Evolutionary conservation across 1,139 yeast species (phyloP), one percentile per base, ranked within the genome.

Genomic region (Scheffersomyces stambukii): DNA sequence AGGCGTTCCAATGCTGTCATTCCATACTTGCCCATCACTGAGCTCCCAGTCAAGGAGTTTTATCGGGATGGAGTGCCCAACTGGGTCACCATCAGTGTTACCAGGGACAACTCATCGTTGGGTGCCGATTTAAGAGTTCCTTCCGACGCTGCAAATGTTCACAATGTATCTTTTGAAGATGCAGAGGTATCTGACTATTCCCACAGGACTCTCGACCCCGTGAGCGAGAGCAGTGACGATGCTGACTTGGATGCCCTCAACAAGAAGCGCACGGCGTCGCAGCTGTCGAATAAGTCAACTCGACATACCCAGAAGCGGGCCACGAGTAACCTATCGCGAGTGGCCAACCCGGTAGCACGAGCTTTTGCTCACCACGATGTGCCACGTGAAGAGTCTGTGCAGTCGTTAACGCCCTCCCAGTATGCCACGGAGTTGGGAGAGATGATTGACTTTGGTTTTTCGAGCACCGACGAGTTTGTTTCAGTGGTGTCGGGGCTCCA

Each of bases 1-100:
- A n/a, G n/a, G n/a, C n/a, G 13, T 19, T 8, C n/a, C n/a, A n/a
- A n/a, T n/a, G n/a, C n/a, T n/a, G n/a, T n/a, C n/a, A 27, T 12
- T 22, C 16, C 19, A 22, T 22, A 22, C 16, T 13, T 9, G 29
- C 15, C 11, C n/a, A 18, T 13, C 23, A 22, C n/a, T 23, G 19
- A 13, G 7, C 13, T n/a, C 30, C 30, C 8, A 9, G 22, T 13
- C 26, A 26, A 18, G 22, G 23, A 9, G 23, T 14, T 18, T 16
- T 16, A 10, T 16, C 21, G 11, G 25, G 68, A 61, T 27, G 60
- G 60, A 1, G 60, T 54, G 30, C 49, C 60, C 5, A 65, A 65
- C 36, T 65, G 72, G 72, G 47, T 54, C 5, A 24, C 47, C 4
- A 38, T 57, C 9, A 27, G 34, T 28, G 25, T 21, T 8, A 40